These are phyloP conservation scores for Cyclocybe aegerita DNA, from an alignment of 768 basidiomycete genomes.

Conservation along the genomic window DNA sequence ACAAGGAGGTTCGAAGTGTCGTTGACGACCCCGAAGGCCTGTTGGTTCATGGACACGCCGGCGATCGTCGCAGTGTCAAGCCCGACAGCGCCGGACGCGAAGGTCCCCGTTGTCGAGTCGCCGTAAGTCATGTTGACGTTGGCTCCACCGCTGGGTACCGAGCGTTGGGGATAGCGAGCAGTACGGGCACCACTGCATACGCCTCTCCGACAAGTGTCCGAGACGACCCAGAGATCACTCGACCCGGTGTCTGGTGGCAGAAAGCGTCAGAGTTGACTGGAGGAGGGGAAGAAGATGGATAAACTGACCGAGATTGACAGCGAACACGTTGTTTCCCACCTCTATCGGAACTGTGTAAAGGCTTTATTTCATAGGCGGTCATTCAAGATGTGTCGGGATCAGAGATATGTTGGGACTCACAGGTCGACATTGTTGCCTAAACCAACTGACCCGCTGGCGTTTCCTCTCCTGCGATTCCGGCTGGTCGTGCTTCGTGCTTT, in stretches of 20 bases:
- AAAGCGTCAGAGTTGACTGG: not conserved
- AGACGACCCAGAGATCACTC: conserved; percentile 68
- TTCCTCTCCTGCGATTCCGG: conserved; percentile 21
- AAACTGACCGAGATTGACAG: conserved; percentile 29
- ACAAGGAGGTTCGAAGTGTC: conserved; percentile 60
- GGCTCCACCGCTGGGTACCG: conserved; percentile 36
- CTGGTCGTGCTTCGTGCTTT: conserved; percentile 14
- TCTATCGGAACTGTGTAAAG: conserved; percentile 37
- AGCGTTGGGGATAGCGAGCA: conserved; percentile 40
- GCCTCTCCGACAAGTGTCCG: conserved; percentile 42
- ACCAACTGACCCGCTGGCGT: conserved; percentile 31
- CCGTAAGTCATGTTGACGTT: conserved; percentile 52
- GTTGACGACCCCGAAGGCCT: conserved; percentile 57
- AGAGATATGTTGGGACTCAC: conserved; percentile 18
- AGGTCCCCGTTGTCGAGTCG: conserved; percentile 67
- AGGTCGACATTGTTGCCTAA: conserved; percentile 36
- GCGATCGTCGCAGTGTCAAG: conserved; percentile 54
- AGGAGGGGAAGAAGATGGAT: not conserved
- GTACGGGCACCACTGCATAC: conserved; percentile 37
- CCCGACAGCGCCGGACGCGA: conserved; percentile 56
- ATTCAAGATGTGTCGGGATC: not conserved
- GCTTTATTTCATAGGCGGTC: conserved; percentile 13
- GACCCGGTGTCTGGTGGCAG: conserved; percentile 61
- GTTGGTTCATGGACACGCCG: conserved; percentile 46
- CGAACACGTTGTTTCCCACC: conserved; percentile 26